Evolutionary conservation across 768 basidiomycete genomes (phyloP).

Genomic region (Lyophyllum atratum): DNA sequence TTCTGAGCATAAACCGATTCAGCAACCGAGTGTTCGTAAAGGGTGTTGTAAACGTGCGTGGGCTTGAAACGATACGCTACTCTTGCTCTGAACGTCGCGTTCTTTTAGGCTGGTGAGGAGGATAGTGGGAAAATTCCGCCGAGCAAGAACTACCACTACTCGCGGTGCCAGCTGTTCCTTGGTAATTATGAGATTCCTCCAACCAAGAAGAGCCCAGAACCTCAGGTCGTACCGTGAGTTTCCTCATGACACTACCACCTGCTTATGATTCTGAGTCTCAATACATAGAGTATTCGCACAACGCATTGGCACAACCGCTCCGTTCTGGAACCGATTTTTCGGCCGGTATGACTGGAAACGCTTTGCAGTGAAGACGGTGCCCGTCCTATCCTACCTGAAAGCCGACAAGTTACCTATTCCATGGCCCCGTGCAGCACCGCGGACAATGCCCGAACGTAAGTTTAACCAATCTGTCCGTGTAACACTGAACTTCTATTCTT

Average conservation of each 20-base stretch:
- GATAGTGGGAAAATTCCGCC: slow-evolving; percentile 31
- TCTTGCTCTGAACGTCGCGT: background rate
- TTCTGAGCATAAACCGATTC: slow-evolving; percentile 71
- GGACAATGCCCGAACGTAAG: slow-evolving; percentile 46
- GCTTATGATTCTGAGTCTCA: background rate
- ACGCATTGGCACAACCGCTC: slow-evolving; percentile 62
- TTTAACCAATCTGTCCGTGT: background rate
- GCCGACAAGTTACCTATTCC: slow-evolving; percentile 53
- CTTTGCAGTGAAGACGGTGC: slow-evolving; percentile 65
- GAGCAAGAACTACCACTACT: slow-evolving; percentile 68
- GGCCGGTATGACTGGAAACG: slow-evolving; percentile 74
- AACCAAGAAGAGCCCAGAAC: slow-evolving; percentile 35
- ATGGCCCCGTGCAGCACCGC: slow-evolving; percentile 63
- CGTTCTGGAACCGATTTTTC: slow-evolving; percentile 56
- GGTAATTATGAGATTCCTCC: slow-evolving; percentile 65
- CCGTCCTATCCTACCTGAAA: slow-evolving; percentile 48
- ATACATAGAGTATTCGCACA: slow-evolving; percentile 71
- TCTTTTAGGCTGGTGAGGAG: slow-evolving; percentile 20
- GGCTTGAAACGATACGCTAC: slow-evolving; percentile 1
- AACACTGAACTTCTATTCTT: background rate
- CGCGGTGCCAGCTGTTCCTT: slow-evolving; percentile 77
- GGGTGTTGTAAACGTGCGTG: slow-evolving; percentile 38
- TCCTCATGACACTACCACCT: background rate
- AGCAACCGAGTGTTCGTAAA: slow-evolving; percentile 67
- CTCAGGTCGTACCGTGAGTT: slow-evolving; percentile 48